Conservation (phyloP, 495 filamentous ascomycete species). For the Diplogelasinospora grovesii region DNA sequence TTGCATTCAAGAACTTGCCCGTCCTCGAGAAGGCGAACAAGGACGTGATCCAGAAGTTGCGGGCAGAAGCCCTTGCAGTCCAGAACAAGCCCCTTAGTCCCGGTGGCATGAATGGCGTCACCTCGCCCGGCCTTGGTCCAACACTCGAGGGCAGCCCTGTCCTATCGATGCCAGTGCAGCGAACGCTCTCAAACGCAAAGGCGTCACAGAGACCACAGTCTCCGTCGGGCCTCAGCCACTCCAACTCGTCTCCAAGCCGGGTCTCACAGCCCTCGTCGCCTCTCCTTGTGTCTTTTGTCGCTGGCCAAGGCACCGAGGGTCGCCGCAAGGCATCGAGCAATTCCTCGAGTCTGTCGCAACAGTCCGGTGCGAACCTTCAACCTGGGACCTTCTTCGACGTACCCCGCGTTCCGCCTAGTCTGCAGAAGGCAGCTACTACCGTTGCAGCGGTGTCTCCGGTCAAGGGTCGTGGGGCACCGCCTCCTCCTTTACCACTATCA, state of each 20-base stretch:
- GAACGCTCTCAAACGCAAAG: slow-evolving; percentile 73
- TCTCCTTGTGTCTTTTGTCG: slow-evolving; percentile 83
- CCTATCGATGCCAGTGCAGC: slow-evolving; percentile 68
- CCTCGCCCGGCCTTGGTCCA: slow-evolving; percentile 50
- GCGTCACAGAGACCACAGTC: slow-evolving; percentile 72
- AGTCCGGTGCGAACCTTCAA: slow-evolving; percentile 64
- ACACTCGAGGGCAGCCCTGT: slow-evolving; percentile 86
- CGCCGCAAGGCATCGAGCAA: slow-evolving; percentile 72
- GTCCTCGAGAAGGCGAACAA: slow-evolving; percentile 98
- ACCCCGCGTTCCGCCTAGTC: slow-evolving; percentile 50
- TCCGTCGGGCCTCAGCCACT: slow-evolving; percentile 68
- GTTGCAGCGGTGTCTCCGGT: slow-evolving; percentile 69
- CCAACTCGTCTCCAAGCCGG: slow-evolving; percentile 80
- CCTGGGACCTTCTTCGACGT: slow-evolving; percentile 69
- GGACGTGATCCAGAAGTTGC: slow-evolving; percentile 92
- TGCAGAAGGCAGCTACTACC: slow-evolving; percentile 53
- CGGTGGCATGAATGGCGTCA: slow-evolving; percentile 30
- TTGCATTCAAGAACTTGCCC: slow-evolving; percentile 94
- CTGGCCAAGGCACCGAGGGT: slow-evolving; percentile 48
- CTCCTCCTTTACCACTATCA: slow-evolving; percentile 40
- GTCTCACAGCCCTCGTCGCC: slow-evolving; percentile 92
- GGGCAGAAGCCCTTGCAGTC: slow-evolving; percentile 74
- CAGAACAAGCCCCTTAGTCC: slow-evolving; percentile 48
- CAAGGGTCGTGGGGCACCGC: slow-evolving; percentile 58
- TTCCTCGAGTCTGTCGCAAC: slow-evolving; percentile 74